Conservation (phyloP, 176 grass and related monocot genomes). For the Phyllostachys edulis region DNA sequence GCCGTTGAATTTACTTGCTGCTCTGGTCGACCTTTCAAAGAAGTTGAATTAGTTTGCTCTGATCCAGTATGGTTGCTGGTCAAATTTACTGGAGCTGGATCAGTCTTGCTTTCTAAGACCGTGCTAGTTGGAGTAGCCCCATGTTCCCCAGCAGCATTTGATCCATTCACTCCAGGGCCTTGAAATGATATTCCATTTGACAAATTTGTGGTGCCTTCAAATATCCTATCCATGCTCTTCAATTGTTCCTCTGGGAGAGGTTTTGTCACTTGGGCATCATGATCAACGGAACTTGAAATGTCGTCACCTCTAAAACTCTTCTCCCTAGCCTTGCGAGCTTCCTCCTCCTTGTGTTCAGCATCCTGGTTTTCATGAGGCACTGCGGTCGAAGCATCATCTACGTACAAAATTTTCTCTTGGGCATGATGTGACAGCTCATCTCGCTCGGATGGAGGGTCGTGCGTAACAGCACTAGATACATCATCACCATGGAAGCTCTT, state of each 20-base stretch:
- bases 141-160: not conserved
- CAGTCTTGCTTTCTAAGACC: constrained; percentile 16
- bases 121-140: not conserved
- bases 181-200: constrained; percentile 41
- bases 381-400: constrained; percentile 62
- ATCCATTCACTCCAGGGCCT: constrained; percentile 19
- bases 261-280: constrained; percentile 56
- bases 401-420: constrained; percentile 47
- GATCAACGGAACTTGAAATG: constrained; percentile 60
- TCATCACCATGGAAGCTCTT: constrained; percentile 66
- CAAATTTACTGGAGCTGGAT: constrained; percentile 24
- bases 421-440: constrained; percentile 40
- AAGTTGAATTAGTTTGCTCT: constrained; percentile 31
- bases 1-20: constrained; percentile 33
- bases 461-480: constrained; percentile 62
- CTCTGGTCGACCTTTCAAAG: constrained; percentile 36
- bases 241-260: constrained; percentile 66
- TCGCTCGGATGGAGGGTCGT: constrained; percentile 40
- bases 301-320: constrained; percentile 68
- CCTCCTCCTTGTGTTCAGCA: constrained; percentile 46
- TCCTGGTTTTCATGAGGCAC: constrained; percentile 46
- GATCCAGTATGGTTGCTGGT: constrained; percentile 13
- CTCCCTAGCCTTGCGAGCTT: constrained; percentile 59
- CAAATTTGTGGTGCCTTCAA: constrained; percentile 46
- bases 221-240: constrained; percentile 58